Evolutionary conservation across 2,329 filamentous ascomycete species (phyloP), one percentile per base, ranked within the genome.

Genomic region (Nigrospora sphaerica): DNA sequence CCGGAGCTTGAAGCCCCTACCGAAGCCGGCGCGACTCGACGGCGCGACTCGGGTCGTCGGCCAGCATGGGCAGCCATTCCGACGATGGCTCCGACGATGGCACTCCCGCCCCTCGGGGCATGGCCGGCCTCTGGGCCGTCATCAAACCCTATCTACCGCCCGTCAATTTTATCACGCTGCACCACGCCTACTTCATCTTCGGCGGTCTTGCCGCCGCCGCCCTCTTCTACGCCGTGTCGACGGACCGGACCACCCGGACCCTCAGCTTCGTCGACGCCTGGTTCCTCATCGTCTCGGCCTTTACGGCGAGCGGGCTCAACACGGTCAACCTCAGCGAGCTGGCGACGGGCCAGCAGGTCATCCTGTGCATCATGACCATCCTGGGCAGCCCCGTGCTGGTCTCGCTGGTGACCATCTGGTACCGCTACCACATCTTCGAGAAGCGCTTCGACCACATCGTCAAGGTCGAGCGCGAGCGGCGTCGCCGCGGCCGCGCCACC

Each of bases 381-480:
- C 60, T 83, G 9, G 84, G 84, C 3, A 79, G 79, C 45, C 73
- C 79, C 2, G 80, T 86, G 31, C 79, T 81, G 55, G 80, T 87
- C 2, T 81, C 77, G 4, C 76, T 79, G 7, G 78, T 78, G 48
- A 83, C 85, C 2, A 74, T 87, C 3, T 62, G 75, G 42, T 72
- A 83, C 7, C 72, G 83, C 31, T 80, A 77, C 55, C 69, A 71
- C 52, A 78, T 77, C 10, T 86, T 87, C 54, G 78, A 85, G 59
- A 67, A 66, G 44, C 76, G 78, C 38, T 81, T 86, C 55, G 61
- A 73, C 50, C 67, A 72, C 36, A 68, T 85, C 39, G 71, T 75
- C 14, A 62, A 69, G 49, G 63, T 65, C 43, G 63, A 71, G 45
- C 65, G 63, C 37, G 61, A 63, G 51, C 61, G 62, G 42, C 55